These are phyloP conservation scores for Coriaria nepalensis DNA, from an alignment of 306 rosid genomes.

Conservation along the genomic window DNA sequence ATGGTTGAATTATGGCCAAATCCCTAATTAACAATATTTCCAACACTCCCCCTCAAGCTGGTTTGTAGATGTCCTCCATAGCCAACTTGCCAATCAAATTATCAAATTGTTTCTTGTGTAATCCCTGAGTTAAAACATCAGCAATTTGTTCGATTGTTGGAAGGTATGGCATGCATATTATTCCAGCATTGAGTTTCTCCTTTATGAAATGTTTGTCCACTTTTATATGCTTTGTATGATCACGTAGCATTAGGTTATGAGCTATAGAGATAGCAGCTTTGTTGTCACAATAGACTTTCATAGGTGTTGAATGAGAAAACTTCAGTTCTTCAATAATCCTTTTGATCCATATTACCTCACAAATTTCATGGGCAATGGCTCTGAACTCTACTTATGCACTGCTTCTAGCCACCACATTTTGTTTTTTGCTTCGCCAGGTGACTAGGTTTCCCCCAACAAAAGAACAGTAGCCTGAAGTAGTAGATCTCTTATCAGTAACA, in stretches of 20 bases:
- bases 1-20: no score
- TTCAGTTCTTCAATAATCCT: neutral
- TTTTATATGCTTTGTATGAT: neutral
- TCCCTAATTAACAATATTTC: neutral
- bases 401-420: neutral
- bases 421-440: neutral
- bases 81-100: neutral
- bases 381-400: neutral
- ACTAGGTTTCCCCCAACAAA: neutral
- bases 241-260: neutral
- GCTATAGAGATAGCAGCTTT: neutral
- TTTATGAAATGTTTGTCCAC: neutral
- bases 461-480: neutral
- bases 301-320: neutral
- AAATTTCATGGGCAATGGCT: neutral
- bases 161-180: neutral
- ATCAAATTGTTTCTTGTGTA: neutral
- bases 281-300: neutral
- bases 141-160: neutral
- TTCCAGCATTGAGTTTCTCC: neutral
- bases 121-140: neutral
- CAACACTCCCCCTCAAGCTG: slow-evolving; percentile 2
- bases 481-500: neutral
- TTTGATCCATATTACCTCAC: neutral
- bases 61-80: neutral